Percentiles rank a stretch among this genome's conserved stretches.
Evolutionary conservation across 495 filamentous ascomycete species (phyloP).

Genomic region (Aspergillus steynii): DNA sequence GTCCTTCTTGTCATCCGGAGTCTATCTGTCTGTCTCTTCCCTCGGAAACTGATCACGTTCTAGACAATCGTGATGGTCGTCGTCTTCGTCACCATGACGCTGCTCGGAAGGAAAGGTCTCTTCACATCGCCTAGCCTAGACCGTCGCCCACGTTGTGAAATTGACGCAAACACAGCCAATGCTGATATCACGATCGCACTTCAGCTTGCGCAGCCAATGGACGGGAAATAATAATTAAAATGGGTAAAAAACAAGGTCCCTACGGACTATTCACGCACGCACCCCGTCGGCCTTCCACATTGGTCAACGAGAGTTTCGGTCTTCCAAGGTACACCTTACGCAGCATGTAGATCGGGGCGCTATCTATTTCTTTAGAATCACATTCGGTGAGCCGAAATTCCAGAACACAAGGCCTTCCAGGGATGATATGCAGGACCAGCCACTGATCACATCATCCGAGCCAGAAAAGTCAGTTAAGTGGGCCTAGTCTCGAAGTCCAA

Average conservation of each 20-base stretch:
- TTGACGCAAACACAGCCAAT: constrained; percentile 17
- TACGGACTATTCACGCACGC: not conserved
- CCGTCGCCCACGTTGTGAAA: not conserved
- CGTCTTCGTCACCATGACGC: constrained; percentile 9
- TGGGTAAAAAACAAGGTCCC: not conserved
- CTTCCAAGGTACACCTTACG: constrained; percentile 1
- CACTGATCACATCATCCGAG: constrained; percentile 15
- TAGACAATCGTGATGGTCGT: no score
- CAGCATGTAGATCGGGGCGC: constrained; percentile 6
- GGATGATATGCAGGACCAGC: constrained; percentile 17
- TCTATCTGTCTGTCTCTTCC: no score
- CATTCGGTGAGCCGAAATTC: constrained; percentile 19
- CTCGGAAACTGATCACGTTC: no score
- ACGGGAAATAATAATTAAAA: not conserved
- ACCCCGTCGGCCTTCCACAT: not conserved
- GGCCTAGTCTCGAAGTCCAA: constrained; percentile 6
- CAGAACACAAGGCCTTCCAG: constrained; percentile 13
- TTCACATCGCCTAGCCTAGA: constrained; percentile 9
- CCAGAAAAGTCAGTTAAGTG: constrained; percentile 20
- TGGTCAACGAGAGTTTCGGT: not conserved
- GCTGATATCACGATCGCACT: constrained; percentile 16
- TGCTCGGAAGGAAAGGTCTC: not conserved
- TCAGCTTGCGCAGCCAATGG: not conserved
- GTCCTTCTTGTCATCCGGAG: not conserved
- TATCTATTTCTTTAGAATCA: constrained; percentile 1